Base-by-base conservation (phyloP, 495 filamentous ascomycete species). In the Podospora pseudopauciseta region DNA sequence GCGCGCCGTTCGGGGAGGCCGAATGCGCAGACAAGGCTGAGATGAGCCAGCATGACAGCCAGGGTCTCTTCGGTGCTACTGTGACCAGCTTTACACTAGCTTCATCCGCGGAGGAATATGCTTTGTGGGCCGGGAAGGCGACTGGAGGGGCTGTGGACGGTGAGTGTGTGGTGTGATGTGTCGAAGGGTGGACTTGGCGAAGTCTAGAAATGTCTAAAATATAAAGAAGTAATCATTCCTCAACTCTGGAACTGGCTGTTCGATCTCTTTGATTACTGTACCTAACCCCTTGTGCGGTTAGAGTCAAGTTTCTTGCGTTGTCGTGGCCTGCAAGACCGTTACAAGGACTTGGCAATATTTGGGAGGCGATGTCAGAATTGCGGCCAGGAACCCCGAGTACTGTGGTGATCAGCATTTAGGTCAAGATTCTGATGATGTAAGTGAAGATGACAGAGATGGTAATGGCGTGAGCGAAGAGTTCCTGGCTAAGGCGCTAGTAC, bases 61-160 rank as follows among this genome's bases (percentile, higher is more conserved):
- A 70, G 64, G 68, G 68, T 15, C 58, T 70, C 7, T 70, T 70
- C 30, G 68, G 65, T 3, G 68, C 60, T 2, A 30, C 63, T 32
- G 32, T 67, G 4, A 64, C 39, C 9, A 49, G 39, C 39, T 49
- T 49, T 49, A 49, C 39, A 49, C 15, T 49, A 11, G 39, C 39
- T 11, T 11, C 39, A 16, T 49, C 39, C 6, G 39, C 39, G 5
- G 39, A 49, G 13, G 39, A 13, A 18, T 58, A 58, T 58, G 55
- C n/a, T 19, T 19, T 20, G 55, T 58, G 55, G 55, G 55, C 23
- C 23, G 55, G 55, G 23, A 19, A 58, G 55, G 55, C 55, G n/a
- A 58, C 16, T 19, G 55, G 55, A 26, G 23, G 55, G n/a, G 23
- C n/a, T 58, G 55, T 2, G 55, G 11, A 58, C 18, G 55, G 55